Conservation (phyloP, 495 filamentous ascomycete species). For the Lindgomyces ingoldianus region DNA sequence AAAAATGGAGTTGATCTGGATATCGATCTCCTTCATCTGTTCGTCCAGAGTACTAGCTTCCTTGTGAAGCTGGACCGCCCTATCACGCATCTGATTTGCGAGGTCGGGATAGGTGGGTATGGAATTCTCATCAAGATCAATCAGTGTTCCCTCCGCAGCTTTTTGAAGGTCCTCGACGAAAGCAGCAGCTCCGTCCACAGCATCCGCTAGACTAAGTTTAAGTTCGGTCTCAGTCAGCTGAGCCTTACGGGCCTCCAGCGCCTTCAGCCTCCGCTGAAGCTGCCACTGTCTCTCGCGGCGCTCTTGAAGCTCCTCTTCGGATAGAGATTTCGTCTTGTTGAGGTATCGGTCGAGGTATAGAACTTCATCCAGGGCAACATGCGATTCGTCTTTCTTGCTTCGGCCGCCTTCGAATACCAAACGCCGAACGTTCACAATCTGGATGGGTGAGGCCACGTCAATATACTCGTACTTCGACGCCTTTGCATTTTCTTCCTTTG, state of each 20-base stretch:
- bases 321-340: slow-evolving; percentile 50
- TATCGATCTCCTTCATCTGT: slow-evolving; percentile 53
- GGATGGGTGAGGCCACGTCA: slow-evolving; percentile 71
- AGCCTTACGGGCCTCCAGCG: slow-evolving; percentile 53
- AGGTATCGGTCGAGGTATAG: slow-evolving; percentile 91
- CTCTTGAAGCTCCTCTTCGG: slow-evolving; percentile 57
- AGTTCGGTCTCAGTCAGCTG: slow-evolving; percentile 46
- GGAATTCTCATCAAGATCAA: slow-evolving; percentile 24
- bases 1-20: slow-evolving; percentile 65
- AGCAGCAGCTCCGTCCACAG: slow-evolving; percentile 27
- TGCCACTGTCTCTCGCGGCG: slow-evolving; percentile 71
- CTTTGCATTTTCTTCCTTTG: slow-evolving; percentile 60
- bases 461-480: slow-evolving; percentile 72
- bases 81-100: not conserved
- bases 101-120: slow-evolving; percentile 15
- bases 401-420: slow-evolving; percentile 64
- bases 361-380: slow-evolving; percentile 69
- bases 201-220: slow-evolving; percentile 26
- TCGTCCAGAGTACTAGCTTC: slow-evolving; percentile 48
- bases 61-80: slow-evolving; percentile 4
- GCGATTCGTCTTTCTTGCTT: slow-evolving; percentile 75
- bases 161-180: slow-evolving; percentile 30
- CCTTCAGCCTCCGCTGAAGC: slow-evolving; percentile 64
- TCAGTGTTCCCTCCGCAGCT: slow-evolving; percentile 18
- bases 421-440: slow-evolving; percentile 87